Evolutionary conservation across 208 protist genomes (phyloP).

Genomic region (Blastocrithidia nonstop): DNA sequence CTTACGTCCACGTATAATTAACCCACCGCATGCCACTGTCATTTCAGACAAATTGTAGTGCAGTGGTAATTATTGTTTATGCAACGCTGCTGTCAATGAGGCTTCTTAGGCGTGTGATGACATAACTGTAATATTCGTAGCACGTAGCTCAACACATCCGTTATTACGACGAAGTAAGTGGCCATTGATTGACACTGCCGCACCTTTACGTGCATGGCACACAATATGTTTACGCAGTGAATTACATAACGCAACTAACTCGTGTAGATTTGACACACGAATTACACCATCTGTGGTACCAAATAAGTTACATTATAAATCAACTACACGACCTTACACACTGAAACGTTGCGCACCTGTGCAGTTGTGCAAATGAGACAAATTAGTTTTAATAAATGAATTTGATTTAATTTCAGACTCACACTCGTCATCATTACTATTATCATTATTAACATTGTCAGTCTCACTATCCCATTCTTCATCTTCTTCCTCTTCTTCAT

Average conservation of each 20-base stretch:
- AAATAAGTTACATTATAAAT: constrained; percentile 17
- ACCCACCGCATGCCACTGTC: constrained; percentile 37
- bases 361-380: constrained; percentile 26
- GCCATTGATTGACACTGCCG: not conserved
- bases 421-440: not conserved
- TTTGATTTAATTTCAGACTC: not conserved
- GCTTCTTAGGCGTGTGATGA: constrained; percentile 27
- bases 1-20: constrained; percentile 71
- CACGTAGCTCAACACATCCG: constrained; percentile 14
- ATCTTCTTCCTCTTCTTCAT: constrained; percentile 10
- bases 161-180: constrained; percentile 4
- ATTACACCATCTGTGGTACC: constrained; percentile 63
- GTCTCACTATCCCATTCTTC: not conserved
- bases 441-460: not conserved
- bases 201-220: not conserved
- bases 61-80: constrained; percentile 2
- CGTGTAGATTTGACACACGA: constrained; percentile 6
- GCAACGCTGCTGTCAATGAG: constrained; percentile 5
- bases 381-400: constrained; percentile 12
- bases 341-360: constrained; percentile 27
- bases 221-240: not conserved
- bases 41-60: constrained; percentile 42
- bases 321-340: constrained; percentile 49
- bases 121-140: constrained; percentile 16
- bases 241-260: not conserved